Base-by-base conservation (phyloP, 1,284 basidiomycete species). In the Fomitiporia mediterranea region DNA sequence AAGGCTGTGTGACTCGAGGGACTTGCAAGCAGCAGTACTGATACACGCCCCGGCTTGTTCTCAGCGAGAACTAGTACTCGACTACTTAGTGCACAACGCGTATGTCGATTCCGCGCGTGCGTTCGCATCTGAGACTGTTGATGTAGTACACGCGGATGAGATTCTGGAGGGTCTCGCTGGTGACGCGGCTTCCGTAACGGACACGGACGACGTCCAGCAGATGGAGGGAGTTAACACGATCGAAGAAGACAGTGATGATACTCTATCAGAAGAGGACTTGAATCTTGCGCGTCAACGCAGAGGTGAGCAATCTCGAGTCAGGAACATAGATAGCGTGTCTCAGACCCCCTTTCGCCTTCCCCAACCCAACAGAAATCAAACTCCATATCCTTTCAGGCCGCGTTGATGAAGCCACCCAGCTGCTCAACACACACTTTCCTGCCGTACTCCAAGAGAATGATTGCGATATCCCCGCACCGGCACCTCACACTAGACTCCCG, bases 31-130 rank as follows among this genome's bases (percentile, higher is more conserved):
- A n/a, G n/a, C n/a, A 19, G 17, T 21, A 28, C 51, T 53, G 3
- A 43, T 21, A 8, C 21, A 43, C 42, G 23, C 17, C 25, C 21
- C 21, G 34, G 17, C 5, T 25, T 43, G 9, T 23, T 51, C 2
- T 44, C 48, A 90, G 88, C 81, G 84, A 49, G 71, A 79, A n/a
- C 72, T 94, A 39, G 85, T 94, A 5, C 73, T 93, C 47, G 86
- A 93, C 64, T 94, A 93, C 65, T 78, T 94, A 2, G 78, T 81
- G 56, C 88, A 91, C 64, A 78, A 81, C 43, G 85, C 86, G 58
- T 90, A 86, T 68, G 79, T 82, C 32, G 74, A 75, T 37, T 87
- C 89, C 0, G 89, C 89, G 4, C 73, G 76, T 34, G 84, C 85
- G 0, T 91, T 94, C 63, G 78, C 81, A 7, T 71, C 77, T 6